A percentile compares a stretch with the other conserved stretches of the same genome.
These are phyloP conservation scores for Aspergillus brunneoviolaceus DNA, from an alignment of 2,329 filamentous ascomycete species.

Conservation along the genomic window DNA sequence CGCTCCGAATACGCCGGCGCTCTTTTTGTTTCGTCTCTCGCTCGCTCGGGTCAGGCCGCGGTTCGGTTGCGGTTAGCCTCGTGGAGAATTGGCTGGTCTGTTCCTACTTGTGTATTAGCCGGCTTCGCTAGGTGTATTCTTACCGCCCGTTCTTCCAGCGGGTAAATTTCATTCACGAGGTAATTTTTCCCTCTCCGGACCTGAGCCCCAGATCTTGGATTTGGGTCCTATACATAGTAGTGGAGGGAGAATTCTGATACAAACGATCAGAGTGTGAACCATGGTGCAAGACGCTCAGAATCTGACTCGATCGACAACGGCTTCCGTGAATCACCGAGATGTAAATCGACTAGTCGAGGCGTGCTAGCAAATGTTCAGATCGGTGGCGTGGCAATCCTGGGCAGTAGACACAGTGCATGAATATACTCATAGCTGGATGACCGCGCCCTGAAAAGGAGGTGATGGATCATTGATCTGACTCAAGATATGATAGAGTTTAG, in stretches of 20 bases:
- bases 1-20: neutral
- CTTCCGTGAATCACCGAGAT: neutral
- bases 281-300: neutral
- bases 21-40: neutral
- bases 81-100: no score
- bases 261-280: neutral
- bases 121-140: neutral
- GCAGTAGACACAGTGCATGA: neutral
- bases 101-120: neutral
- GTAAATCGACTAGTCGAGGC: neutral
- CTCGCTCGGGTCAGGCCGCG: no score
- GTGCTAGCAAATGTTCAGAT: neutral
- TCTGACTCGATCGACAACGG: neutral
- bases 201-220: neutral
- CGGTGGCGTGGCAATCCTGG: neutral
- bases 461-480: neutral
- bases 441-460: neutral
- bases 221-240: neutral
- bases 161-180: neutral
- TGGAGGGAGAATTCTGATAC: neutral
- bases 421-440: neutral
- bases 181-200: no score
- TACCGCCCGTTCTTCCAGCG: neutral
- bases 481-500: neutral
- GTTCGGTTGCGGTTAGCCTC: no score